Evolutionary conservation across 2,329 filamentous ascomycete species (phyloP).

Genomic region (Cadophora sp.): DNA sequence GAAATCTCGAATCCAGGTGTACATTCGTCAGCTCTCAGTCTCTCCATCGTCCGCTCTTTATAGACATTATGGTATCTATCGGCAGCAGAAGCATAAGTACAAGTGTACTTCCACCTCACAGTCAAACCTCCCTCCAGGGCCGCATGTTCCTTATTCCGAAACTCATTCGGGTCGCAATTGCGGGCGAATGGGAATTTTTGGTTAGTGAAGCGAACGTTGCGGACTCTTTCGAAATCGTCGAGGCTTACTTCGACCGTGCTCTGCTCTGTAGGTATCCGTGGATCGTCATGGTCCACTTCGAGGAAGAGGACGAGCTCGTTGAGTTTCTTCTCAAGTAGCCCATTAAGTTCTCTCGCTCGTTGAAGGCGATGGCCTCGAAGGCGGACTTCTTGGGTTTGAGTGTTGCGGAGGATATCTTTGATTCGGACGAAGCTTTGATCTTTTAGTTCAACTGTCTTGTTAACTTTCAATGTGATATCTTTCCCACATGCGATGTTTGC

Average conservation of each 20-base stretch:
- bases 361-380: slow-evolving; percentile 53
- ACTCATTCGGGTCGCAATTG: slow-evolving; percentile 36
- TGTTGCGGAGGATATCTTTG: slow-evolving; percentile 45
- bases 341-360: slow-evolving; percentile 45
- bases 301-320: slow-evolving; percentile 55
- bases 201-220: slow-evolving; percentile 63
- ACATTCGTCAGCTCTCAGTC: slow-evolving; percentile 32
- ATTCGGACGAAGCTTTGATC: slow-evolving; percentile 50
- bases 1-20: slow-evolving; percentile 20
- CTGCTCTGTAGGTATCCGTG: slow-evolving; percentile 45
- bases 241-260: slow-evolving; percentile 52
- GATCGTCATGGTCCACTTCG: slow-evolving; percentile 50
- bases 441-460: slow-evolving; percentile 36
- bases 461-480: slow-evolving; percentile 43
- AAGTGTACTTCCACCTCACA: slow-evolving; percentile 58
- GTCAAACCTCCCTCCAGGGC: slow-evolving; percentile 51
- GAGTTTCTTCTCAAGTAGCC: slow-evolving; percentile 46
- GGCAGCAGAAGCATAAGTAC: slow-evolving; percentile 33
- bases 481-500: slow-evolving; percentile 32
- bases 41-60: slow-evolving; percentile 35
- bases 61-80: slow-evolving; percentile 37
- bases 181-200: slow-evolving; percentile 51
- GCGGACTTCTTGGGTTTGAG: slow-evolving; percentile 36
- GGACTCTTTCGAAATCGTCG: slow-evolving; percentile 48
- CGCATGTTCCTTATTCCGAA: slow-evolving; percentile 34